Base-by-base conservation (phyloP, 257 asterid genomes). In the Ilex asprella region DNA sequence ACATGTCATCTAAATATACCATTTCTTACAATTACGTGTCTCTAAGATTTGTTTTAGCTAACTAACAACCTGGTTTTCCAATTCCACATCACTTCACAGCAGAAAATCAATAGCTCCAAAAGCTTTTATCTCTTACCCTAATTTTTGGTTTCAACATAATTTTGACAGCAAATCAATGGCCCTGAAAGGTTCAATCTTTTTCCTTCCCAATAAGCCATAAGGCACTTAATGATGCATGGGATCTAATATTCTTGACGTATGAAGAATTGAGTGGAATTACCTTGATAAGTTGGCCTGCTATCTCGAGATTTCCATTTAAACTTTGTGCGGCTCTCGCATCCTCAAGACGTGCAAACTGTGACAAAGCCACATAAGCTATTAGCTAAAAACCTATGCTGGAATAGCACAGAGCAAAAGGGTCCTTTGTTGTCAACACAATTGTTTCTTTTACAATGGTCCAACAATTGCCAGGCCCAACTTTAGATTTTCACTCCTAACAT, bases 281-380 rank as follows among this genome's bases (percentile, higher is more conserved):
- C 88, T 83, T 86, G 68, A 86, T 86, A 21, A 69, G 78, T 61
- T 72, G 82, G 39, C 94, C 94, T 13, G 83, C 91, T 63, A 86
- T 81, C 70, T 83, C 91, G 70, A 86, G 77, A 65, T 83, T 80
- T 55, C 91, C 91, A 68, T 86, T 76, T 47, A 86, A 70, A 77
- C 76, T 83, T 70, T 75, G 86, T 59, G 94, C 88, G 60, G 89
- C 85, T 69, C 76, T 79, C 60, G 91, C 81, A 77, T 83, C 86
- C 68, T 86, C 94, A 63, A 79, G 80, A 7, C 83, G 84, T 62
- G 86, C 80, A 79, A 79, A 83, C 94, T 86, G 88, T 72, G 35
- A 55, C 30, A 65, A 55, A 54, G 47, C 50, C 60, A 57, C 30
- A 53, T 7, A 53, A 2, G 10, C 30, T 35, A 35, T 35, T 35